These are phyloP conservation scores for Fusarium irregulare DNA, from an alignment of 2,329 filamentous ascomycete genomes.

Conservation along the genomic window DNA sequence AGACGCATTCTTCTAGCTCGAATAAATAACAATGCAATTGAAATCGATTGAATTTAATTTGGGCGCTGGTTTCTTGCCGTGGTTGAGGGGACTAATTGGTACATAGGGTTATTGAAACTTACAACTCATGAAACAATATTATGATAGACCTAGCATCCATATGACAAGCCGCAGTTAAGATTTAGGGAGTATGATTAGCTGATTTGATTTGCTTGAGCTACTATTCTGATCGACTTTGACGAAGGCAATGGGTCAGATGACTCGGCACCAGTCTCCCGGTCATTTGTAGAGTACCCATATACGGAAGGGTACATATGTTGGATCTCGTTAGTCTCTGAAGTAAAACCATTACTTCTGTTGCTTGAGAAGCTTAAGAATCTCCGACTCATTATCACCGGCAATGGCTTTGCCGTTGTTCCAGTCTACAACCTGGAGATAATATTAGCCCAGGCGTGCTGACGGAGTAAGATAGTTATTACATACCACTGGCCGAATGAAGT, in stretches of 20 bases:
- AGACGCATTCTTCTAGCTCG: not conserved
- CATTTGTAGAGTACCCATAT: constrained; percentile 29
- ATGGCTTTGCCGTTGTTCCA: constrained; percentile 91
- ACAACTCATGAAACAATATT: not conserved
- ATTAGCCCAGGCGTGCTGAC: constrained; percentile 6
- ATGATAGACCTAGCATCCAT: not conserved
- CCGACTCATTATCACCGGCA: constrained; percentile 83
- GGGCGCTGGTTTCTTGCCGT: not conserved
- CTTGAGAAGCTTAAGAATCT: constrained; percentile 85
- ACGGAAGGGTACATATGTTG: constrained; percentile 22
- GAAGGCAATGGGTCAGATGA: not conserved
- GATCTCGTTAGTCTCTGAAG: constrained; percentile 25
- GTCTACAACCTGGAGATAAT: constrained; percentile 72
- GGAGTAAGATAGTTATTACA: constrained; percentile 46
- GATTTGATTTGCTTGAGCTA: not conserved
- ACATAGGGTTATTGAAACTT: not conserved
- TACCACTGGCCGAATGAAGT: constrained; percentile 82
- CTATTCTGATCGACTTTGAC: constrained; percentile 2
- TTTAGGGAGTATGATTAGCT: no score
- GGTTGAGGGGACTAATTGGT: not conserved
- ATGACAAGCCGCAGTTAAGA: not conserved
- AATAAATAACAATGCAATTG: not conserved
- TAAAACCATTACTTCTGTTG: constrained; percentile 56
- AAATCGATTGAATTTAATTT: not conserved
- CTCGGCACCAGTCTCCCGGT: constrained; percentile 12